Evolutionary conservation across 768 basidiomycete species (phyloP).

Genomic region (Boletus eberwhitei): DNA sequence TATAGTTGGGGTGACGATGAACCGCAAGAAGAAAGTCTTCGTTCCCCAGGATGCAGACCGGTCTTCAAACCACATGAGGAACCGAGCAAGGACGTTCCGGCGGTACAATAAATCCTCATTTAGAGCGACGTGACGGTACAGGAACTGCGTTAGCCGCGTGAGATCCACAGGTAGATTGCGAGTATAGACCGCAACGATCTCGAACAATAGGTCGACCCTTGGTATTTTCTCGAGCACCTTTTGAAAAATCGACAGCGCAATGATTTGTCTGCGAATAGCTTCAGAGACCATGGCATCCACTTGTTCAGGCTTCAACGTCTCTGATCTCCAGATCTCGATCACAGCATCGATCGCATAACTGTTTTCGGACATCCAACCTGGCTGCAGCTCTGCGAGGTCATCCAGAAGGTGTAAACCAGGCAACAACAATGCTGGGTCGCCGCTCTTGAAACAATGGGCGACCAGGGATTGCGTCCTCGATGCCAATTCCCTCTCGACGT

Average conservation of each 20-base stretch:
- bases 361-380: conserved; percentile 71
- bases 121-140: conserved; percentile 81
- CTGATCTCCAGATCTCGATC: conserved; percentile 65
- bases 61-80: conserved; percentile 81
- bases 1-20: conserved; percentile 84
- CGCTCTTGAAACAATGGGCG: conserved; percentile 45
- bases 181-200: conserved; percentile 77
- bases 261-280: conserved; percentile 53
- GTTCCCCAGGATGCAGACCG: conserved; percentile 60
- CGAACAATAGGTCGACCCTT: conserved; percentile 86
- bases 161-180: conserved; percentile 80
- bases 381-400: conserved; percentile 67
- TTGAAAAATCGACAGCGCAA: conserved; percentile 77
- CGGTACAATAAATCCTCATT: conserved; percentile 66
- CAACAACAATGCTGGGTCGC: conserved; percentile 49
- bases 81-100: conserved; percentile 80
- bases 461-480: conserved; percentile 57
- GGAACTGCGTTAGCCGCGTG: conserved; percentile 73
- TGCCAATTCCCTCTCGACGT: conserved; percentile 64
- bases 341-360: conserved; percentile 66
- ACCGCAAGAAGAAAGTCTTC: conserved; percentile 77
- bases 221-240: conserved; percentile 64
- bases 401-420: conserved; percentile 74
- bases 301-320: conserved; percentile 44
- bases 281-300: conserved; percentile 45